A percentile compares a stretch with the other conserved stretches of the same genome.
phyloP scores from a whole-genome alignment of 1,139 yeast species.

The Sugiyamaella sp. region DNA sequence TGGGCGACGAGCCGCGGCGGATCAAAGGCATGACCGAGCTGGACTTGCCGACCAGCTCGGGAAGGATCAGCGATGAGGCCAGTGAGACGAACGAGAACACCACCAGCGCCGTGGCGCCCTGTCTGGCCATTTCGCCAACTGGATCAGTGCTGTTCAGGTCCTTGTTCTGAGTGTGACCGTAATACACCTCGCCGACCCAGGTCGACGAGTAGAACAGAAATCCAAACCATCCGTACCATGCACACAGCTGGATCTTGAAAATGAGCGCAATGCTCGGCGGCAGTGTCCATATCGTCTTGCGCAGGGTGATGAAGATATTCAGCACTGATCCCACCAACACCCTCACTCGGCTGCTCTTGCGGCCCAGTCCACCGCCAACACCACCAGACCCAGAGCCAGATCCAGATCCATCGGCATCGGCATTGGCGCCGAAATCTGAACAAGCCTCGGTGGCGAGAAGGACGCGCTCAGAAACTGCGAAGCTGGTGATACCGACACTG shows the following conservation, averaged over 20 bases:
- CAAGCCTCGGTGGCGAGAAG: slow-evolving; percentile 19
- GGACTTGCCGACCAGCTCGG: slow-evolving; percentile 30
- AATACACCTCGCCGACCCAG: slow-evolving; percentile 48
- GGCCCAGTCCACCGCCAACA: too few relatives aligned
- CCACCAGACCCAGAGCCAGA: too few relatives aligned
- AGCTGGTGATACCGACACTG: slow-evolving; percentile 48
- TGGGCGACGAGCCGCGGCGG: slow-evolving; percentile 19
- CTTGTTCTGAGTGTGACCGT: slow-evolving; percentile 25
- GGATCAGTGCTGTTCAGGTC: slow-evolving; percentile 26
- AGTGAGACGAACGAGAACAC: slow-evolving; percentile 44
- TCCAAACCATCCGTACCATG: slow-evolving; percentile 47
- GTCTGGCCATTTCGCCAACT: slow-evolving; percentile 45
- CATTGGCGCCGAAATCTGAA: background rate
- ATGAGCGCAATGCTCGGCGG: slow-evolving; percentile 37
- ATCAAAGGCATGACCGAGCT: slow-evolving; percentile 9
- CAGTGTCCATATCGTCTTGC: slow-evolving; percentile 29
- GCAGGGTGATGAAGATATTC: slow-evolving; percentile 29
- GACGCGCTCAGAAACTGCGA: slow-evolving; percentile 39
- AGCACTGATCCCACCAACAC: slow-evolving; percentile 15
- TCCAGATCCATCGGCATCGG: too few relatives aligned
- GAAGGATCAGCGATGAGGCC: slow-evolving; percentile 40
- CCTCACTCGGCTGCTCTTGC: too few relatives aligned
- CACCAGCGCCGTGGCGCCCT: slow-evolving; percentile 45
- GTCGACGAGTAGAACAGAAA: slow-evolving; percentile 46
- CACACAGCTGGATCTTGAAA: slow-evolving; percentile 41